These are phyloP conservation scores for Candida sp. DNA, from an alignment of 1,139 yeast genomes.

Conservation along the genomic window DNA sequence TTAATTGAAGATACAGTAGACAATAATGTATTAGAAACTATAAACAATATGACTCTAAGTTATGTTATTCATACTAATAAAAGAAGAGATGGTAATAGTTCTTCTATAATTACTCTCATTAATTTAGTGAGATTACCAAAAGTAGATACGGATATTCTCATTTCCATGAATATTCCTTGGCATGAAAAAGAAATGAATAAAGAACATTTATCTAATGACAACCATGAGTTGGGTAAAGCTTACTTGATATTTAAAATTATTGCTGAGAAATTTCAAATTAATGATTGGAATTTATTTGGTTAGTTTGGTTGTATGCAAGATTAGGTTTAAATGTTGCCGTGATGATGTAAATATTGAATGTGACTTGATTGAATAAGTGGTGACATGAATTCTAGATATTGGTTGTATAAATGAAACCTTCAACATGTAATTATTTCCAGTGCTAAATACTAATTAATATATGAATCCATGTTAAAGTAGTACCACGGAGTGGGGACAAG, in stretches of 20 bases:
- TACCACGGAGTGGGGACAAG: too few species aligned
- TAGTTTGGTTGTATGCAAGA: too few species aligned
- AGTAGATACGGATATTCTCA: constrained; percentile 58
- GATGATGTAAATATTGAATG: too few species aligned
- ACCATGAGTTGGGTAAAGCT: constrained; percentile 6
- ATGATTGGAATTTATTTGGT: constrained; percentile 29
- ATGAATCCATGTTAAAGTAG: too few species aligned
- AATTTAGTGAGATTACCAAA: constrained; percentile 51
- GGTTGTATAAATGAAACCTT: too few species aligned
- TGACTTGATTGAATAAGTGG: too few species aligned
- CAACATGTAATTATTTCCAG: too few species aligned
- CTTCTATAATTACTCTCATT: constrained; percentile 19
- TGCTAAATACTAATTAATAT: too few species aligned
- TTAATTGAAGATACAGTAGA: constrained; percentile 7
- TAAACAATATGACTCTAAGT: constrained; percentile 10
- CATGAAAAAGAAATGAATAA: constrained; percentile 45
- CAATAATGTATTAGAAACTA: constrained; percentile 13
- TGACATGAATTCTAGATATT: too few species aligned
- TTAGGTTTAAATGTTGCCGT: too few species aligned
- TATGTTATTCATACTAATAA: constrained; percentile 6
- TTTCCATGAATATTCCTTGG: constrained; percentile 56
- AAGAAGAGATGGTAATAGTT: too few species aligned
- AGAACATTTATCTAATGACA: neutral
- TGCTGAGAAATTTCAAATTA: constrained; percentile 15
- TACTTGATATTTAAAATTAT: constrained; percentile 15